Evolutionary conservation across 192 early-diverging fungal genomes (phyloP).

Genomic region (Coemansia sp.): DNA sequence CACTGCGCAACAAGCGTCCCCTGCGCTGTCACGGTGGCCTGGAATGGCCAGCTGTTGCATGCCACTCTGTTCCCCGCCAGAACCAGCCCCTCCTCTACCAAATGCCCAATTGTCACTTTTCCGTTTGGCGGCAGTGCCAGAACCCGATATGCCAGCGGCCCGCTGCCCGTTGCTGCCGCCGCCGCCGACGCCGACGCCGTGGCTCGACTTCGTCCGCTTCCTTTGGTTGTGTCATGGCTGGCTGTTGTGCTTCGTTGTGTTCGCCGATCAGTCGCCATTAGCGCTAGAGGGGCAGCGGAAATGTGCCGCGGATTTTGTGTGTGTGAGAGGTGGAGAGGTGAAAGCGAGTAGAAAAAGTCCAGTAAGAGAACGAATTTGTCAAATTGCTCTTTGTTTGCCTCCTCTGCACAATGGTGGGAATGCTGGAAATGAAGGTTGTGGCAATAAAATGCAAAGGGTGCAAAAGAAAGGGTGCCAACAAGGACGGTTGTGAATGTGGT

Average conservation of each 20-base stretch:
- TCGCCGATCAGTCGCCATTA: slow-evolving; percentile 25
- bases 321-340: neutral
- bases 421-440: no score
- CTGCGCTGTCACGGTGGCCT: slow-evolving; percentile 26
- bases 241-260: slow-evolving; percentile 10
- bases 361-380: neutral
- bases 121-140: slow-evolving; percentile 3
- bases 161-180: no score
- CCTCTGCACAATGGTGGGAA: neutral
- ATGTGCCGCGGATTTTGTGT: neutral
- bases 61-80: slow-evolving; percentile 23
- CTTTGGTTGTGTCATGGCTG: slow-evolving; percentile 13
- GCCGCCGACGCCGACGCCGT: neutral
- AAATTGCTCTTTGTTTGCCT: neutral
- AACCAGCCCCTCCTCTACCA: slow-evolving; percentile 40
- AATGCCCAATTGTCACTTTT: slow-evolving; percentile 32
- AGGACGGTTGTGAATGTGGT: no score
- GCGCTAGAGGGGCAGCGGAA: neutral
- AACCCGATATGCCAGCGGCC: neutral
- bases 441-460: no score
- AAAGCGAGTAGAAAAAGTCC: neutral
- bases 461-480: no score
- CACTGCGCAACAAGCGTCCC: slow-evolving; percentile 41
- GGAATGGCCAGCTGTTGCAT: slow-evolving; percentile 56
- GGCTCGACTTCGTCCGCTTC: neutral